Percentiles rank a stretch among this genome's conserved stretches.
Conservation (phyloP, 2,329 filamentous ascomycete species). For the Beauveria sp. region DNA sequence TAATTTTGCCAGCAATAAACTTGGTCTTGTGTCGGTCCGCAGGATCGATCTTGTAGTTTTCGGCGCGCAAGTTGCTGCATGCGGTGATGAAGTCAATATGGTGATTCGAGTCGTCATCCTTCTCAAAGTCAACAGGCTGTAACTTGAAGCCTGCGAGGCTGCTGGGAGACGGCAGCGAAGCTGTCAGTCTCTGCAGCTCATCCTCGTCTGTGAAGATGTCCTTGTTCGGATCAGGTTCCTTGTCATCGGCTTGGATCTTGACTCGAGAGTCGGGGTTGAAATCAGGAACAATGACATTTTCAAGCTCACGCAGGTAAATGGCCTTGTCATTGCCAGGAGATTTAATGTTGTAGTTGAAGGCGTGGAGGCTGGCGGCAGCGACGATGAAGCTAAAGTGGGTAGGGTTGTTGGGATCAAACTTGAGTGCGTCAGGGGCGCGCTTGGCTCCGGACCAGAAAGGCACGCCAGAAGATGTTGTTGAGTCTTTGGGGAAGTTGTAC, state of each 20-base stretch:
- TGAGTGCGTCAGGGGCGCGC: conserved; percentile 84
- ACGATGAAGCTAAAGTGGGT: conserved; percentile 86
- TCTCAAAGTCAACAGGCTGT: conserved; percentile 91
- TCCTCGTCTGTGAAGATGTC: conserved; percentile 61
- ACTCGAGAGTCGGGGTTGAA: conserved; percentile 85
- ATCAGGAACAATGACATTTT: conserved; percentile 92
- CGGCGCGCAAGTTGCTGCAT: conserved; percentile 89
- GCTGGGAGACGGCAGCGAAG: conserved; percentile 69
- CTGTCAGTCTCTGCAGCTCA: conserved; percentile 66
- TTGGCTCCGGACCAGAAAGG: conserved; percentile 98
- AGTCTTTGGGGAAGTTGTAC: conserved; percentile 96
- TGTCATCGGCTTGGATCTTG: conserved; percentile 95
- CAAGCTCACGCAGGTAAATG: conserved; percentile 71
- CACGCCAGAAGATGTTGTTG: conserved; percentile 76
- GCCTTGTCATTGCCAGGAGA: conserved; percentile 61
- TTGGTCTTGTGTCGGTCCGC: conserved; percentile 97
- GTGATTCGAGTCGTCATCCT: conserved; percentile 95
- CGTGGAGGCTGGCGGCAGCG: conserved; percentile 84
- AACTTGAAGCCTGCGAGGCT: conserved; percentile 82
- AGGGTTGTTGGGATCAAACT: conserved; percentile 76
- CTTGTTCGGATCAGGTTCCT: conserved; percentile 86
- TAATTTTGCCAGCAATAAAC: conserved; percentile 99
- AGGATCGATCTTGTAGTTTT: conserved; percentile 94
- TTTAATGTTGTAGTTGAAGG: conserved; percentile 97
- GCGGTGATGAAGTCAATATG: conserved; percentile 99